Percentiles rank a stretch among this genome's conserved stretches.
phyloP scores from a whole-genome alignment of 148 eudicot species.

The Dysphania ambrosioides region DNA sequence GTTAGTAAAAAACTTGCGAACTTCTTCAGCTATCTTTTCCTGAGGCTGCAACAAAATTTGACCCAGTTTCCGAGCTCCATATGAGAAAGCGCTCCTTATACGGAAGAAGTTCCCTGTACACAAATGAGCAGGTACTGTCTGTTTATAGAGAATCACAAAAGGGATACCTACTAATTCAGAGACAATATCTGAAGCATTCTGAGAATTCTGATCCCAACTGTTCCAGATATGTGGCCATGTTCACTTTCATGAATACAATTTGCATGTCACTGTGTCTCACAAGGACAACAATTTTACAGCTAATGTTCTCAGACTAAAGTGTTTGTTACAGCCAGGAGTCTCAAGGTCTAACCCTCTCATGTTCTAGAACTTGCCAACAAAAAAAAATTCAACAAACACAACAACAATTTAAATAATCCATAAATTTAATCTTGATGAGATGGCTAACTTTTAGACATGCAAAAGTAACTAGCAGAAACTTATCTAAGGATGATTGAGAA shows the following conservation, averaged over 20 bases:
- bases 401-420: neutral
- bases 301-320: neutral
- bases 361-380: neutral
- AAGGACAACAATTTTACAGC: neutral
- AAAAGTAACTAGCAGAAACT: neutral
- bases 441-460: neutral
- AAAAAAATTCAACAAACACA: too few relatives aligned
- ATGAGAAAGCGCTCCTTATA: conserved; percentile 81
- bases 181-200: neutral
- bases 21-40: conserved; percentile 54
- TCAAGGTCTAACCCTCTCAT: neutral
- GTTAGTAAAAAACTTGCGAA: conserved; percentile 62
- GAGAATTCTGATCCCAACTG: neutral
- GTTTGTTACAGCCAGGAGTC: neutral
- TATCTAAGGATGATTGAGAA: neutral
- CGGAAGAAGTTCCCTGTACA: conserved; percentile 73
- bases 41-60: conserved; percentile 57
- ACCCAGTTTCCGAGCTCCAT: conserved; percentile 81
- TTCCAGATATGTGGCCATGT: neutral
- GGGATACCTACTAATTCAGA: neutral
- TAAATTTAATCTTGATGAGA: neutral
- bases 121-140: neutral
- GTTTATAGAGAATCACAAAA: neutral
- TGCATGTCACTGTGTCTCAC: neutral
- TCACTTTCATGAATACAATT: neutral